Evolutionary conservation across 208 protist species (phyloP).

Genomic region (Trypanosoma conorhini): DNA sequence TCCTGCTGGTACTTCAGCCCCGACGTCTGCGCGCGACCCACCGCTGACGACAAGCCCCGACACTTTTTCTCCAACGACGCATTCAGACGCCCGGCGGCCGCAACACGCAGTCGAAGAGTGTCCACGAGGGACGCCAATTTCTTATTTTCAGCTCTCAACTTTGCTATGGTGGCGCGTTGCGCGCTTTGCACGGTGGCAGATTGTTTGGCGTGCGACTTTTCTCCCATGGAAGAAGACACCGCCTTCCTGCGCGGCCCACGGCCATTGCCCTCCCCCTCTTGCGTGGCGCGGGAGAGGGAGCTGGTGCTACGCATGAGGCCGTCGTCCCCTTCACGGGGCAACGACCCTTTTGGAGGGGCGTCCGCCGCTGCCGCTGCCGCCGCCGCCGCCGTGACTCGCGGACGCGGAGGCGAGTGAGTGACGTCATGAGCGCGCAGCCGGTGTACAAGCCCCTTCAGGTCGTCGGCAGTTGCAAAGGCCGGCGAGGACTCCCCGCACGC

Average conservation of each 20-base stretch:
- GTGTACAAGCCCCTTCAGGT: conserved; percentile 2
- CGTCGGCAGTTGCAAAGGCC: conserved; percentile 9
- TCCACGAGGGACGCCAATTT: conserved; percentile 22
- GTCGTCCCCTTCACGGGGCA: conserved; percentile 17
- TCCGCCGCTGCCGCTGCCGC: background rate
- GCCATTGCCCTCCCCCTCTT: background rate
- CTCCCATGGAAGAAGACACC: background rate
- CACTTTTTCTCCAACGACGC: conserved; percentile 9
- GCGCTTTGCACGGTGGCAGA: background rate
- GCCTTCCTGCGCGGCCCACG: background rate
- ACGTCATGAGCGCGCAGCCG: conserved; percentile 18
- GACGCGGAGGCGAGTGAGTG: background rate
- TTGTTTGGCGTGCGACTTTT: background rate
- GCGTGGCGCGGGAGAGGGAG: conserved; percentile 3
- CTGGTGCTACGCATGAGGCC: conserved; percentile 26
- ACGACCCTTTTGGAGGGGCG: background rate
- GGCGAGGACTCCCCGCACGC: background rate
- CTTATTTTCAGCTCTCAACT: conserved; percentile 19
- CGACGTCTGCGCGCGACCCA: background rate
- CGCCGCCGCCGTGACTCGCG: too few relatives aligned
- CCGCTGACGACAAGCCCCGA: background rate
- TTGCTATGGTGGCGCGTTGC: conserved; percentile 1
- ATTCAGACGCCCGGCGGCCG: conserved; percentile 1
- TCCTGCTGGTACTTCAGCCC: background rate
- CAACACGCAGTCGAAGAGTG: conserved; percentile 12